Evolutionary conservation across 2,329 filamentous ascomycete species (phyloP).

Genomic region (Coniochaeta pulveracea): DNA sequence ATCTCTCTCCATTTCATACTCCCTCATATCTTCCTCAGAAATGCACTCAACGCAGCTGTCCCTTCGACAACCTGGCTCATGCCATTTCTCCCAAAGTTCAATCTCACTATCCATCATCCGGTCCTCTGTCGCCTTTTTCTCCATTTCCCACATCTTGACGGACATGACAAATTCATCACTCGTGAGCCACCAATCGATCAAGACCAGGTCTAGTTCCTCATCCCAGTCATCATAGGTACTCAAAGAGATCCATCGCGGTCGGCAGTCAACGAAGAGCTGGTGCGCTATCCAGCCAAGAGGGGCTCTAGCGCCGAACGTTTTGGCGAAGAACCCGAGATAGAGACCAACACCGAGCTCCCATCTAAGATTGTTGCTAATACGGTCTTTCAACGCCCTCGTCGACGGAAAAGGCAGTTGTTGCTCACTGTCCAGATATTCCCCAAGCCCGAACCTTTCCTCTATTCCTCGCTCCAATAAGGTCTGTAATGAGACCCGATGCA

Average conservation of each 20-base stretch:
- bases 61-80: neutral
- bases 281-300: neutral
- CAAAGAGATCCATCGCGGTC: neutral
- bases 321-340: neutral
- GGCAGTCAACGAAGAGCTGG: neutral
- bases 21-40: neutral
- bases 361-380: neutral
- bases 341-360: neutral
- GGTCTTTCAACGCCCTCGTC: neutral
- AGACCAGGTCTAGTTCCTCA: neutral
- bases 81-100: neutral
- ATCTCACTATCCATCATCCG: neutral
- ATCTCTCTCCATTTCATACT: neutral
- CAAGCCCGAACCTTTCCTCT: neutral
- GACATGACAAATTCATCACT: neutral
- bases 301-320: neutral
- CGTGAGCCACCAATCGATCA: neutral
- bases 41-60: neutral
- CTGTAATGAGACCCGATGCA: neutral
- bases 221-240: neutral
- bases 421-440: neutral
- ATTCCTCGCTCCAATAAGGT: neutral
- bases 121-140: neutral
- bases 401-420: neutral
- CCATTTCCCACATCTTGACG: neutral